These are phyloP conservation scores for Graphilbum sp. DNA, from an alignment of 2,329 filamentous ascomycete genomes.

Conservation along the genomic window DNA sequence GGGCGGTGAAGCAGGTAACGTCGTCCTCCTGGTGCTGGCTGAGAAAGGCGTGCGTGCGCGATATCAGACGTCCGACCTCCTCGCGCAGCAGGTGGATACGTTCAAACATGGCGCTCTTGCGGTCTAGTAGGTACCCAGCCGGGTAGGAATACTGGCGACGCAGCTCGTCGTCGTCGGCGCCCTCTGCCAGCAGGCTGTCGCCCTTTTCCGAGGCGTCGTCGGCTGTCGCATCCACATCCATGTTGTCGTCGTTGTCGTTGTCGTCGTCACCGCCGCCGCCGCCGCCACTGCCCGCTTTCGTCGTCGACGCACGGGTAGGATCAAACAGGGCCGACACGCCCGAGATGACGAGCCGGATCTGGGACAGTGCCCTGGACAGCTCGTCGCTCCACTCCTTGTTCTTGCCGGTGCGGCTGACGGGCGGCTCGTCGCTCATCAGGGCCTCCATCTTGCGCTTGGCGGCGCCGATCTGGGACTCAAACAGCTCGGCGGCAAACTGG, in stretches of 20 bases:
- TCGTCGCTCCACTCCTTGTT: conserved; percentile 99
- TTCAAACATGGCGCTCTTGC: conserved; percentile 46
- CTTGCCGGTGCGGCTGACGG: conserved; percentile 79
- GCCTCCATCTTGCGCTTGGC: conserved; percentile 60
- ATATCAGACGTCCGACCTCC: conserved; percentile 62
- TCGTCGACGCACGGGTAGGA: conserved; percentile 49
- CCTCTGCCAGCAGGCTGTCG: conserved; percentile 40
- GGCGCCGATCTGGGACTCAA: conserved; percentile 64
- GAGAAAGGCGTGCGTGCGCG: conserved; percentile 72
- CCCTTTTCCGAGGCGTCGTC: conserved; percentile 23
- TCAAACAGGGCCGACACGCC: conserved; percentile 86
- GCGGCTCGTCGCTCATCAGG: conserved; percentile 66
- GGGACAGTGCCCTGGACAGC: conserved; percentile 73
- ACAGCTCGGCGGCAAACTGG: conserved; percentile 76
- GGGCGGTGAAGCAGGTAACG: conserved; percentile 80
- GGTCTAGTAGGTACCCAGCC: conserved; percentile 65
- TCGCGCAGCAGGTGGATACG: conserved; percentile 70
- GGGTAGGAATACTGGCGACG: conserved; percentile 79
- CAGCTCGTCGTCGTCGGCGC: conserved; percentile 64
- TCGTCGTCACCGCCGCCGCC: conserved; percentile 20
- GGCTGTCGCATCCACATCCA: not conserved
- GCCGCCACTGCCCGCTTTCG: conserved; percentile 11
- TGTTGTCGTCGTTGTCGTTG: not conserved
- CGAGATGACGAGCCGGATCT: conserved; percentile 76
- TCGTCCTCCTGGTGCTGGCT: conserved; percentile 81